Percentiles rank a stretch among this genome's conserved stretches.
These are phyloP conservation scores for Leishmania aethiopica DNA, from an alignment of 208 protist genomes.

Conservation along the genomic window DNA sequence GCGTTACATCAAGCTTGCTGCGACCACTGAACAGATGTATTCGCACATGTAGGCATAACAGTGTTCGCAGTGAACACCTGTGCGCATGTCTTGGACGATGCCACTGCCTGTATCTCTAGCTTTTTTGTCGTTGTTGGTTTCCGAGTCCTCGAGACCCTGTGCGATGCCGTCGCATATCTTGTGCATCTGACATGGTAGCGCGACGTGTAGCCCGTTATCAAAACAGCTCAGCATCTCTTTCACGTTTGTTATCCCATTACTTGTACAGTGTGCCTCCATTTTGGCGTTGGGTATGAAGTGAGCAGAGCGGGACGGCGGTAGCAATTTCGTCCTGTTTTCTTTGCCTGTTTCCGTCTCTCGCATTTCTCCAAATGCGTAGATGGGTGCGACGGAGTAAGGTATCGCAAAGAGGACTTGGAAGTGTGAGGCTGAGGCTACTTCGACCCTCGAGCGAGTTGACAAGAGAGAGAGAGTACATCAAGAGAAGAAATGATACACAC, in stretches of 20 bases:
- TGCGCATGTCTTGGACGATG: neutral
- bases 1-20: constrained; percentile 38
- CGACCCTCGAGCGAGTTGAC: neutral
- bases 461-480: neutral
- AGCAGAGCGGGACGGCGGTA: neutral
- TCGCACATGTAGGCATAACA: constrained; percentile 28
- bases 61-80: neutral
- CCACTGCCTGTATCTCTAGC: neutral
- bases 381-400: neutral
- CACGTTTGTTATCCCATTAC: neutral
- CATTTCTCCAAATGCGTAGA: neutral
- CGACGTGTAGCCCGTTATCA: neutral
- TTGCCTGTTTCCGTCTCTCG: neutral
- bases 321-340: constrained; percentile 6
- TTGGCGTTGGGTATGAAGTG: neutral
- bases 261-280: neutral
- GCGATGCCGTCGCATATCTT: neutral
- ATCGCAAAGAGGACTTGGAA: neutral
- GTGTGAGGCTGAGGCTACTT: neutral
- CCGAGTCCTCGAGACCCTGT: neutral
- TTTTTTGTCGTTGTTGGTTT: neutral
- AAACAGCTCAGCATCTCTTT: neutral
- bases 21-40: constrained; percentile 40
- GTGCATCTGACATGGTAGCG: neutral
- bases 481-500: neutral